Base-by-base conservation (phyloP, 768 basidiomycete genomes). In the Gautieria morchelliformis region DNA sequence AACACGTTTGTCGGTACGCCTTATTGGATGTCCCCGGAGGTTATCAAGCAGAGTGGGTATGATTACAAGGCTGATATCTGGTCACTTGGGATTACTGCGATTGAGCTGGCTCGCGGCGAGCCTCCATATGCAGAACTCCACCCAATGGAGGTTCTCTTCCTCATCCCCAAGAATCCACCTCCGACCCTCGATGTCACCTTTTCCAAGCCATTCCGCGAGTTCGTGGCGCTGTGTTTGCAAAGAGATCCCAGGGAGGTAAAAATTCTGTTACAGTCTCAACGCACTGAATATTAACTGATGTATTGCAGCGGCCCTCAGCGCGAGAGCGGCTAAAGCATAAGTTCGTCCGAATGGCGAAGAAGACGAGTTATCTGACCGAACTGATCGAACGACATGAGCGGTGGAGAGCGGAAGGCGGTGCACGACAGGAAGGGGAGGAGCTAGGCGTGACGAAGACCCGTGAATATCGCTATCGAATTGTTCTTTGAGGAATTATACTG, bases 11-110 rank as follows among this genome's bases (percentile, higher is more conserved):
- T 95, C 33, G 92, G 92, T 30, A 94, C 95, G 17, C 95, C 95
- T 3, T 99, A 98, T 68, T 99, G 96, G 96, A 99, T 99, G 96
- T 93, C 92, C 7, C 96, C 96, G 6, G 96, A 99, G 68, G 94
- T 98, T 22, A 99, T 99, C 75, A 98, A 98, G 69, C 96, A 99
- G 72, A 95, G 93, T 57, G 96, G 96, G 4, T 99, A 99, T 71
- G 96, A 98, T 65, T 89, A 94, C 69, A 98, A 97, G 68, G 96
- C 96, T 15, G 96, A 99, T 70, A 97, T 99, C 50, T 99, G 96
- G 96, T 92, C 89, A 70, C 73, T 99, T 61, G 96, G 95, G 14
- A 95, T 95, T 64, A 99, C 96, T 7, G 90, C 93, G 32, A 97
- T 98, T 63, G 96, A 99, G 69, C 77, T 99, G 64, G 96, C 96